Evolutionary conservation across 2,329 filamentous ascomycete species (phyloP).

Genomic region (Calonectria fujianensis): DNA sequence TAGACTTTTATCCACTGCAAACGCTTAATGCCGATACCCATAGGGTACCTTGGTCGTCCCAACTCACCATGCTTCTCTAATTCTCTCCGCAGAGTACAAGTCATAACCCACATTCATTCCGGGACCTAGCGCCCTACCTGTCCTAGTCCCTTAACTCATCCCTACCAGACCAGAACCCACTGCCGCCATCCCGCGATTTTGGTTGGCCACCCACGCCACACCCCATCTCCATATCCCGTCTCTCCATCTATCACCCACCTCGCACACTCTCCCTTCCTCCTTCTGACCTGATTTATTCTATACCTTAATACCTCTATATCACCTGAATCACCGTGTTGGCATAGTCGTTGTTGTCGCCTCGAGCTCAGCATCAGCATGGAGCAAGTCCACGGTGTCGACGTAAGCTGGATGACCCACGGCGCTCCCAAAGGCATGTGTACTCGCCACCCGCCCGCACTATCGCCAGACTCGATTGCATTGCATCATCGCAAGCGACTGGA

Average conservation of each 20-base stretch:
- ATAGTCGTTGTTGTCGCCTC: slow-evolving; percentile 40
- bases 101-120: slow-evolving; percentile 37
- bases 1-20: slow-evolving; percentile 32
- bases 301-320: slow-evolving; percentile 14
- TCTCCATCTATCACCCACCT: slow-evolving; percentile 29
- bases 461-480: slow-evolving; percentile 41
- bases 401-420: slow-evolving; percentile 91
- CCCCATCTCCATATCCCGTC: slow-evolving; percentile 30
- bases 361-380: slow-evolving; percentile 75
- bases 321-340: slow-evolving; percentile 21
- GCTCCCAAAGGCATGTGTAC: slow-evolving; percentile 82
- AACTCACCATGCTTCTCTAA: slow-evolving; percentile 3
- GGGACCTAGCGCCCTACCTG: slow-evolving; percentile 34
- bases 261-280: slow-evolving; percentile 14
- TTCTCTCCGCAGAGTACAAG: slow-evolving; percentile 25
- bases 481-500: slow-evolving; percentile 20
- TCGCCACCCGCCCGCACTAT: slow-evolving; percentile 48
- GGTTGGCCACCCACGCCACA: slow-evolving; percentile 29
- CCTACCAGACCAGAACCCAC: slow-evolving; percentile 29
- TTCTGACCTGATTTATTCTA: slow-evolving; percentile 19
- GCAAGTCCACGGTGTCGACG: slow-evolving; percentile 87
- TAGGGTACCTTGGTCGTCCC: slow-evolving; percentile 25
- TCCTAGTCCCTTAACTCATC: slow-evolving; percentile 31
- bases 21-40: slow-evolving; percentile 39
- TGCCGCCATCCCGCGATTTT: slow-evolving; percentile 33